phyloP scores from a whole-genome alignment of 2,329 filamentous ascomycete species.

The Chrysoporthe puriensis region DNA sequence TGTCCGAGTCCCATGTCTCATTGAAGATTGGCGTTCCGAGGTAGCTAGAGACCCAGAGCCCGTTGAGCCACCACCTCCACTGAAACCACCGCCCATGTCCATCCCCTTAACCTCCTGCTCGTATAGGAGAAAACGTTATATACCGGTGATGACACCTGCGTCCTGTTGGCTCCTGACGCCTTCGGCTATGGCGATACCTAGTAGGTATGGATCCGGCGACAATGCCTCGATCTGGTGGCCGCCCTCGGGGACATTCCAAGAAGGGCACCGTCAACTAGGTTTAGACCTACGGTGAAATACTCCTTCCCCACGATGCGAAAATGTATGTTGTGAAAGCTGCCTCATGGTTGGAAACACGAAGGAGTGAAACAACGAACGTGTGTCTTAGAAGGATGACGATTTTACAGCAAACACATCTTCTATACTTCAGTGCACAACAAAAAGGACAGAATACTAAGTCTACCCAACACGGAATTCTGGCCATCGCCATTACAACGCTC shows the following conservation, averaged over 20 bases:
- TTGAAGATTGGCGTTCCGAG: no score
- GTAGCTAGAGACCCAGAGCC: no score
- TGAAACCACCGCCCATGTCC: neutral
- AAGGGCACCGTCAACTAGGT: no score
- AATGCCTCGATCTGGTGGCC: neutral
- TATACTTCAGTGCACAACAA: no score
- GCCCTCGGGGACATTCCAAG: neutral
- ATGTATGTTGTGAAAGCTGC: conserved; percentile 24
- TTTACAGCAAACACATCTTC: neutral
- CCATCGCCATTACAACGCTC: no score
- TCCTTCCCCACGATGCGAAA: conserved; percentile 29
- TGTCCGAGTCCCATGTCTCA: no score
- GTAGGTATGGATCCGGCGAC: neutral
- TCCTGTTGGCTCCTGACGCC: neutral
- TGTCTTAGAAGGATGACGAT: neutral
- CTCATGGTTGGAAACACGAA: neutral
- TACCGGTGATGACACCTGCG: neutral
- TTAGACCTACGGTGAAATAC: conserved; percentile 22
- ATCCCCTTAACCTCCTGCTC: conserved; percentile 41
- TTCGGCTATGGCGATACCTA: neutral
- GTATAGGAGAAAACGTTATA: conserved; percentile 60
- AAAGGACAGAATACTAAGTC: no score
- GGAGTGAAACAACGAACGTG: neutral
- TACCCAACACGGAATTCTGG: neutral
- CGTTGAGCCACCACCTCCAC: neutral